Conservation (phyloP, 2,329 filamentous ascomycete genomes). For the Lachnellula cervina region DNA sequence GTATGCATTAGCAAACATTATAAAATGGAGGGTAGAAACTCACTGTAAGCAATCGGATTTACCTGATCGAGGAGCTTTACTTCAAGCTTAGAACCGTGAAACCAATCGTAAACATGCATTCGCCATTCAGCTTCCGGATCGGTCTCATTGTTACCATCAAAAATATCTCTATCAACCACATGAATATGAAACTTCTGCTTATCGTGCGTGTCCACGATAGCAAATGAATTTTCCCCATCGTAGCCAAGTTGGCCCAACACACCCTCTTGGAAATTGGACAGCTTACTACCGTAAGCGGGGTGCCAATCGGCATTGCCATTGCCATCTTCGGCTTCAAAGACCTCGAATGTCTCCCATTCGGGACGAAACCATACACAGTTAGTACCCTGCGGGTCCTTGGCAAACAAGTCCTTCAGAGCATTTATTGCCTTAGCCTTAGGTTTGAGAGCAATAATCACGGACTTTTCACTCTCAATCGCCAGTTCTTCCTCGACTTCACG, state of each 20-base stretch:
- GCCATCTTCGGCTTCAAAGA: constrained; percentile 1
- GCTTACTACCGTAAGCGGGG: not conserved
- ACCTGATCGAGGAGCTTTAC: not conserved
- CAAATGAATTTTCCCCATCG: not conserved
- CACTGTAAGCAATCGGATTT: not conserved
- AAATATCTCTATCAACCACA: constrained; percentile 1
- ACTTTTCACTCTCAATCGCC: not conserved
- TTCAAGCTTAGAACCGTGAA: constrained; percentile 2
- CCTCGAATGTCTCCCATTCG: constrained; percentile 7
- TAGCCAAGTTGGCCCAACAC: not conserved
- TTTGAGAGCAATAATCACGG: not conserved
- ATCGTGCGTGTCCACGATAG: not conserved
- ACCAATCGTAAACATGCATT: constrained; percentile 14
- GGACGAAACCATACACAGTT: constrained; percentile 20
- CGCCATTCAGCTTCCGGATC: constrained; percentile 5
- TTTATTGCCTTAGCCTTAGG: not conserved
- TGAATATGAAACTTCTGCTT: constrained; percentile 1
- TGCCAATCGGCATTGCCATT: not conserved
- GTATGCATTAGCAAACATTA: not conserved
- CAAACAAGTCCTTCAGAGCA: not conserved
- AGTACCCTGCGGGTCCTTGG: not conserved
- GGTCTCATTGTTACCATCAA: not conserved
- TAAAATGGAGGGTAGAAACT: too few relatives aligned
- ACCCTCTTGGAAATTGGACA: not conserved
- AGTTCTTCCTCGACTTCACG: not conserved